These are phyloP conservation scores for Penicillium angulare DNA, from an alignment of 495 filamentous ascomycete species.

Conservation along the genomic window DNA sequence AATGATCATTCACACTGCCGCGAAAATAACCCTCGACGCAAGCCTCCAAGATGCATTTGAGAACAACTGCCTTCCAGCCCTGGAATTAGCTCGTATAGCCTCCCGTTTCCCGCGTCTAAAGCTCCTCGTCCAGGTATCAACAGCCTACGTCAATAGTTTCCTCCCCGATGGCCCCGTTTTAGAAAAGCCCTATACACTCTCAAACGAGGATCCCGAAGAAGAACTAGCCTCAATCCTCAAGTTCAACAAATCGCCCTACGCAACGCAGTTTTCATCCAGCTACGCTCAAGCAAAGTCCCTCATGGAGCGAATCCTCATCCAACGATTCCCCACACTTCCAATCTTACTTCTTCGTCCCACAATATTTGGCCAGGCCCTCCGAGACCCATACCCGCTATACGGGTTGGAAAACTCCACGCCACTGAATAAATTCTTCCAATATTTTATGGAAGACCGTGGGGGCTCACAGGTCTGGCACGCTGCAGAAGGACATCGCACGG, in stretches of 20 bases:
- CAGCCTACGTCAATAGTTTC: constrained; percentile 38
- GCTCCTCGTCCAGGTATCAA: constrained; percentile 36
- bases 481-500: constrained; percentile 28
- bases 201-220: constrained; percentile 32
- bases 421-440: constrained; percentile 33
- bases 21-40: constrained; percentile 34
- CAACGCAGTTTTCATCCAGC: constrained; percentile 28
- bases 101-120: constrained; percentile 31
- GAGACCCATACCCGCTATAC: constrained; percentile 38
- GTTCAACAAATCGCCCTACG: constrained; percentile 16
- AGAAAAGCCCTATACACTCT: constrained; percentile 26
- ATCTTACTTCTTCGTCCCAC: constrained; percentile 40
- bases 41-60: constrained; percentile 31
- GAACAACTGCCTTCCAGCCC: constrained; percentile 36
- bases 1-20: constrained; percentile 38
- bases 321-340: constrained; percentile 29
- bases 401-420: constrained; percentile 36
- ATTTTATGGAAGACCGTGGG: constrained; percentile 26
- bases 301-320: constrained; percentile 35
- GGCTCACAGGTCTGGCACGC: constrained; percentile 35
- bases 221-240: constrained; percentile 29
- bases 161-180: constrained; percentile 34
- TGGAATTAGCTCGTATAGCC: constrained; percentile 33
- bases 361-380: constrained; percentile 39
- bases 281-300: constrained; percentile 42